These are phyloP conservation scores for Amorphotheca resinae DNA, from an alignment of 495 filamentous ascomycete genomes.

Conservation along the genomic window DNA sequence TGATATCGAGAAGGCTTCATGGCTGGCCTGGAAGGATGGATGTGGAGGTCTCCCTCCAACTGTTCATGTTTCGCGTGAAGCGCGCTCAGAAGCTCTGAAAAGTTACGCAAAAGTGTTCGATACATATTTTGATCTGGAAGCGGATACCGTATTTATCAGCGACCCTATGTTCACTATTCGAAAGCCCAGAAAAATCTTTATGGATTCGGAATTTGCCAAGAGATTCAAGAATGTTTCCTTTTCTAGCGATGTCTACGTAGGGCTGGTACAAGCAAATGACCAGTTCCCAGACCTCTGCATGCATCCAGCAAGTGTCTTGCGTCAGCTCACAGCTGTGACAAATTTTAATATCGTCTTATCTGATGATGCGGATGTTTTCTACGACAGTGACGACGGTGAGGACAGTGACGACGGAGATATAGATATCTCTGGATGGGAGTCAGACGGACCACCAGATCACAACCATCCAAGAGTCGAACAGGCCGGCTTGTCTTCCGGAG, in stretches of 20 bases:
- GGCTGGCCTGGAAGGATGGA: constrained; percentile 6
- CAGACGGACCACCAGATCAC: neutral
- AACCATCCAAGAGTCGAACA: neutral
- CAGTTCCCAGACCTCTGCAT: neutral
- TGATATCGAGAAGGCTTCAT: neutral
- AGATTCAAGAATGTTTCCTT: constrained; percentile 2
- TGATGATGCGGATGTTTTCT: constrained; percentile 1
- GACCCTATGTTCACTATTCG: constrained; percentile 5
- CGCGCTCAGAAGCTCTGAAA: constrained; percentile 4
- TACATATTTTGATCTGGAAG: constrained; percentile 5
- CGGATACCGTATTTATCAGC: constrained; percentile 8
- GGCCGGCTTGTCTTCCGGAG: too few species aligned
- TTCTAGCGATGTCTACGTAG: constrained; percentile 1
- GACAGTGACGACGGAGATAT: neutral
- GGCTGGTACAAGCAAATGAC: neutral
- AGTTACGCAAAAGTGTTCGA: constrained; percentile 2
- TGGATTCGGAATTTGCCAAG: neutral
- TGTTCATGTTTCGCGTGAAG: constrained; percentile 3
- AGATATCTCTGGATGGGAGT: too few species aligned
- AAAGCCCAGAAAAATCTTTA: neutral
- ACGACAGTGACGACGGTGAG: neutral
- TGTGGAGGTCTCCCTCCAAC: constrained; percentile 3
- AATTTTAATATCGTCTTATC: constrained; percentile 1
- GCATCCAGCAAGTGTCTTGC: neutral
- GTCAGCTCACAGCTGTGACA: neutral